Conservation (phyloP, 192 early-diverging fungal genomes). For the Backusella mclennaniae region DNA sequence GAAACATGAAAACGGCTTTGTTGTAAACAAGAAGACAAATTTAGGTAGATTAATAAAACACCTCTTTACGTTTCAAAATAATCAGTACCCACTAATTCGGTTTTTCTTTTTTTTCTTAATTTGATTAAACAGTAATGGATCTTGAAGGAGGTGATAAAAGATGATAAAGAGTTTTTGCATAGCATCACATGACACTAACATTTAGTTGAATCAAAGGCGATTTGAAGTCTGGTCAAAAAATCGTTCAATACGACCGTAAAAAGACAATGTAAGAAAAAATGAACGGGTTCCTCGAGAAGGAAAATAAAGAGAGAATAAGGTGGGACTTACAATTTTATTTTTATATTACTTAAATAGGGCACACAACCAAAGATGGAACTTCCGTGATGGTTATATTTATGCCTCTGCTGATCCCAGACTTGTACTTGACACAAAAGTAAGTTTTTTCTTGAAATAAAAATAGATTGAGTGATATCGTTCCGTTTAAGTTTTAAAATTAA, state of each 20-base stretch:
- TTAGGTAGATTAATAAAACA: slow-evolving; percentile 12
- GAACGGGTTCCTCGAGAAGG: neutral
- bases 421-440: slow-evolving; percentile 32
- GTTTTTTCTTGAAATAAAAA: neutral
- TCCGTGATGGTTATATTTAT: slow-evolving; percentile 30
- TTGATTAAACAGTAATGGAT: slow-evolving; percentile 19
- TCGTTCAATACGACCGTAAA: slow-evolving; percentile 31
- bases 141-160: slow-evolving; percentile 15
- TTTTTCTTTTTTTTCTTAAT: neutral
- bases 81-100: neutral
- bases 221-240: neutral
- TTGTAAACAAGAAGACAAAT: slow-evolving; percentile 16
- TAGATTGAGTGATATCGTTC: neutral
- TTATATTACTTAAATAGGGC: slow-evolving; percentile 15
- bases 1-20: slow-evolving; percentile 22
- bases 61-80: too few relatives aligned
- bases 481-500: neutral
- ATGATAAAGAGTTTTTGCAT: neutral
- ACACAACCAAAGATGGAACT: slow-evolving; percentile 32
- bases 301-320: neutral
- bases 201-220: slow-evolving; percentile 8
- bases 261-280: slow-evolving; percentile 24
- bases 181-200: neutral
- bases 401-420: slow-evolving; percentile 26
- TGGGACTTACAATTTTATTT: neutral